Conservation (phyloP, 2,329 filamentous ascomycete species). For the Geoglossum cookeanum region DNA sequence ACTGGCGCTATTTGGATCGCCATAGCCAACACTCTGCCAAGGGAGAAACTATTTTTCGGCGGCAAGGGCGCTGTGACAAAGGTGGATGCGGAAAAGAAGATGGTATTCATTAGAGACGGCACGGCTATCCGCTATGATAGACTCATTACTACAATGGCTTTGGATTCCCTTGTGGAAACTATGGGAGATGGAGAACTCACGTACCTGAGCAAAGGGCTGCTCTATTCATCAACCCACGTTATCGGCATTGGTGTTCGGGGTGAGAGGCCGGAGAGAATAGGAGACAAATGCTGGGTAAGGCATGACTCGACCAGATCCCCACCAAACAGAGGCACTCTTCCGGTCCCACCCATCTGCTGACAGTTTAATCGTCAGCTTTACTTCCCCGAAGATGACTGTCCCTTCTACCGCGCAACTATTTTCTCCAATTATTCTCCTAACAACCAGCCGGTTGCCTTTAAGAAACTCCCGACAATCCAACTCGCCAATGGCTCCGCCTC, state of each 20-base stretch:
- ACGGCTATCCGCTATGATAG: conserved; percentile 80
- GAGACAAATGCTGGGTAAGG: conserved; percentile 94
- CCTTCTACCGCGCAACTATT: conserved; percentile 98
- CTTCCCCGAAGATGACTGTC: conserved; percentile 97
- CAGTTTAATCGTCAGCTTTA: conserved; percentile 43
- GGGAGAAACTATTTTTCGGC: conserved; percentile 82
- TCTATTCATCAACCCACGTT: conserved; percentile 94
- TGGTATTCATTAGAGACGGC: conserved; percentile 64
- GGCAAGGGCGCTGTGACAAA: conserved; percentile 67
- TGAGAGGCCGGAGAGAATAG: conserved; percentile 79
- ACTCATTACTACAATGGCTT: conserved; percentile 89
- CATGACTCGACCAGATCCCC: not conserved
- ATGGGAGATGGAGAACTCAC: conserved; percentile 80
- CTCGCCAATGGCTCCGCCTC: conserved; percentile 68
- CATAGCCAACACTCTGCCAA: conserved; percentile 78
- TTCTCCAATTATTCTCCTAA: conserved; percentile 99
- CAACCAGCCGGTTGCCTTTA: conserved; percentile 75
- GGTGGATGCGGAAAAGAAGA: conserved; percentile 72
- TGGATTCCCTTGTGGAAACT: conserved; percentile 69
- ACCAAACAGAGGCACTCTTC: not conserved
- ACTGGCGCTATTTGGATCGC: conserved; percentile 99
- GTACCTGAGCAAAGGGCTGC: conserved; percentile 70
- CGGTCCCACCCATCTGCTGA: not conserved
- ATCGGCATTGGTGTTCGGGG: conserved; percentile 91
- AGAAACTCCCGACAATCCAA: conserved; percentile 72